Conservation (phyloP, 176 grass and related monocot genomes). For the Paspalum notatum region DNA sequence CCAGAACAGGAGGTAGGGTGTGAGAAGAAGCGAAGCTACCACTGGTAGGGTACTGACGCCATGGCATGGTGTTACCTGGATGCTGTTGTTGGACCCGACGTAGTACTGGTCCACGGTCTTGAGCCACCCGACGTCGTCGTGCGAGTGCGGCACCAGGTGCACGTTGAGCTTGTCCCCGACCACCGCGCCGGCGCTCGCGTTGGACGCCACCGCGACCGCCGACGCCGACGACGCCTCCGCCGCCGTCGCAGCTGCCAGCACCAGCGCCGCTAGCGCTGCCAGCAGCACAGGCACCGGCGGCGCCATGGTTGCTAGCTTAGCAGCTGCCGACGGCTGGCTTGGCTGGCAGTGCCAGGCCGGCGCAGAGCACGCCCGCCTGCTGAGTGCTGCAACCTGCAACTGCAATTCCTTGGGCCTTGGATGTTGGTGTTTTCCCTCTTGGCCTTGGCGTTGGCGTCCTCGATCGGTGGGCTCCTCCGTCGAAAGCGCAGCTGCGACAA, state of each 20-base stretch:
- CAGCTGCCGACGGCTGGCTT: background rate
- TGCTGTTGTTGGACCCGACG: constrained; percentile 79
- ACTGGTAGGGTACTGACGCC: too few species aligned
- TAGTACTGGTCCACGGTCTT: constrained; percentile 97
- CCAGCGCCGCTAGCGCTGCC: background rate
- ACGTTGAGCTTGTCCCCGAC: constrained; percentile 69
- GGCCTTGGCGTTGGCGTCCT: too few species aligned
- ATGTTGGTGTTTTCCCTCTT: too few species aligned
- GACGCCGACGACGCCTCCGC: background rate
- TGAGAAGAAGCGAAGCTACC: too few species aligned
- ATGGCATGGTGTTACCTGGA: constrained; percentile 50
- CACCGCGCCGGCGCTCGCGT: constrained; percentile 50
- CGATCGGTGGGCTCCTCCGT: too few species aligned
- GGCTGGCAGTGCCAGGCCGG: background rate
- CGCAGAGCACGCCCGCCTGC: background rate
- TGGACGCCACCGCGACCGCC: constrained; percentile 47
- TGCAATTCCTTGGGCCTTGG: too few species aligned
- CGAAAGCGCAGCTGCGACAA: too few species aligned
- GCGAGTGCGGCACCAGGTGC: constrained; percentile 84
- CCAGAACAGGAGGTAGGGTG: background rate
- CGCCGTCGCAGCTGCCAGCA: background rate
- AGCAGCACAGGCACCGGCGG: background rate
- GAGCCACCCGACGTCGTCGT: constrained; percentile 98
- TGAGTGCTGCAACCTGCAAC: background rate
- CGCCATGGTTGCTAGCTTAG: background rate